Base-by-base conservation (phyloP, 192 early-diverging fungal genomes). In the Coemansia sp. region DNA sequence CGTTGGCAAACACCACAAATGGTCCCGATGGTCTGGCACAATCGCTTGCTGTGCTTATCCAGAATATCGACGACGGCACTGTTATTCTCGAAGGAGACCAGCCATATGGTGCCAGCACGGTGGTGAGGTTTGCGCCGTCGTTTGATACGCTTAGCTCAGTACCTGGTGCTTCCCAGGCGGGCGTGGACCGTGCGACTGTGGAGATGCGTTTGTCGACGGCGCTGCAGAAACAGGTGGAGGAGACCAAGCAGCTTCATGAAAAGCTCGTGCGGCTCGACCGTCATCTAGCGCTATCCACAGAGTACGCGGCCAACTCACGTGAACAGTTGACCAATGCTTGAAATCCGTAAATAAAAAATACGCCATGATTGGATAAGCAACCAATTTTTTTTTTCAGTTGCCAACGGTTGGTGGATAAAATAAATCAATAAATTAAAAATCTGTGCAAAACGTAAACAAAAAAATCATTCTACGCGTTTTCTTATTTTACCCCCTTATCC, bases 281-380 rank as follows among this genome's bases (percentile, higher is more conserved):
- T 6, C 79, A 76, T 40, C 58, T 82, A 40, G 79, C 79, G 7
- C 62, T 76, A 50, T 68, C 79, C 16, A 63, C 51, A 40, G 79
- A 82, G 42, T 72, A 73, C 48, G 51, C 56, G 11, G 11, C 62
- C 2, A 54, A 34, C 14, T 25, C 56, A 11, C 71, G 64, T 29
- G 76, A 73, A 34, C 61, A 64, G 61, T 0, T 40, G 18, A 22
- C 18, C 55, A 61, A 49, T 17, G 51, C 55, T n/a, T 2, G 12
- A 56, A 56, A 20, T 51, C 22, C 22, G 42, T 16, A 45, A 45
- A 45, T 12, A 45, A 45, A 45, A 45, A 3, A 45, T 12, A 45
- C 17, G 42, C 42, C 5, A 8, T 45, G 42, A 45, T 45, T 45
- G 42, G 55, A 64, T 38, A 17, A 54, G 48, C 8, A 22, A 55